Percentiles rank a stretch among this genome's conserved stretches.
Conservation (phyloP, 2,329 filamentous ascomycete genomes). For the Ceratocystis albifundus region DNA sequence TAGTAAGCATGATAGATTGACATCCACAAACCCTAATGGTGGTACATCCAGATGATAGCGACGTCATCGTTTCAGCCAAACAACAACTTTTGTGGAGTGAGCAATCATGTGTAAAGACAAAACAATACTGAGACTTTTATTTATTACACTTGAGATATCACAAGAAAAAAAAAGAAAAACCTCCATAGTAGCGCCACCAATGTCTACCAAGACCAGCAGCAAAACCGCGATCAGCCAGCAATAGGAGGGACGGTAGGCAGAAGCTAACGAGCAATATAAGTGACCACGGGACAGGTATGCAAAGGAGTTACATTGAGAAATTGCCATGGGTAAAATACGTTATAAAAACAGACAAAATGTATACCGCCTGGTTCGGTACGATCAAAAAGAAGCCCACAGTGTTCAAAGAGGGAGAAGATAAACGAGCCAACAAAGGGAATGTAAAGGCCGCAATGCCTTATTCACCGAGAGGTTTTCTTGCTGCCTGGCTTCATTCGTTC, state of each 20-base stretch:
- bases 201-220: too few relatives aligned
- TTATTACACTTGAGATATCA: too few relatives aligned
- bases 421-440: not conserved
- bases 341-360: not conserved
- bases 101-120: too few relatives aligned
- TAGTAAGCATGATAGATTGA: not conserved
- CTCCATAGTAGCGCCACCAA: too few relatives aligned
- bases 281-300: too few relatives aligned
- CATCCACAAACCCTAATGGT: not conserved
- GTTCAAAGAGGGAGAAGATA: not conserved
- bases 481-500: slow-evolving; percentile 47
- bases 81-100: too few relatives aligned
- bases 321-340: not conserved
- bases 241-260: too few relatives aligned
- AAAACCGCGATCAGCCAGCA: too few relatives aligned
- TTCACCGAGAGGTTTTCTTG: slow-evolving; percentile 41
- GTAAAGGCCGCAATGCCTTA: not conserved
- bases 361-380: slow-evolving; percentile 11
- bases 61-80: not conserved
- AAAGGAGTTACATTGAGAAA: not conserved
- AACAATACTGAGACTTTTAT: too few relatives aligned
- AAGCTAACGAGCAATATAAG: too few relatives aligned
- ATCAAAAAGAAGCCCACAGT: not conserved
- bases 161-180: too few relatives aligned
- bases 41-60: not conserved